Base-by-base conservation (phyloP, 139 green algal species). In the Auxenochlorella protothecoides region DNA sequence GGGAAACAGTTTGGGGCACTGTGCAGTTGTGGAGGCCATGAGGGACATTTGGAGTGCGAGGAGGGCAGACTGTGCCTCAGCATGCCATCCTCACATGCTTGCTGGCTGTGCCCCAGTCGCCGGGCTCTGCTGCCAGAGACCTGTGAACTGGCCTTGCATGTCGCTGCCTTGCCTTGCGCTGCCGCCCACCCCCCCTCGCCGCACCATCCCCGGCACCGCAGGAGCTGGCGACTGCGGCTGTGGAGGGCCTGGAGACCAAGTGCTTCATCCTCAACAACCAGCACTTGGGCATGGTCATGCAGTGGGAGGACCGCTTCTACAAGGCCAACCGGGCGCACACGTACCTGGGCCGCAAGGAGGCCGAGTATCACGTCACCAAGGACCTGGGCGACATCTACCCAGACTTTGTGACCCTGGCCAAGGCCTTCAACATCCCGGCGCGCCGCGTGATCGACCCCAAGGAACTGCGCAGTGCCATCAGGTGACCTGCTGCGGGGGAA, bases 241-340 rank as follows among this genome's bases (percentile, higher is more conserved):
- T 97, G 53, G 93, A 99, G 79, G 82, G 91, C 77, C 83, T 99
- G 68, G 86, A 94, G 60, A 85, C 94, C 55, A 99, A 99, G 88
- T 85, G 93, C 52, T 84, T 99, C 80, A 92, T 99, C 74, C 81
- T 99, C 12, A 99, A 99, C 89, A 99, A 98, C 87, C 94, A 99
- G 87, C 92, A 98, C 81, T 81, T 99, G 74, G 95, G 95, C 75
- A 99, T 99, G 95, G 95, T 99, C 53, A 86, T 98, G 77, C 94
- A 84, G 70, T 99, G 95, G 95, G 95, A 99, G 85, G 95, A 99
- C 78, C 84, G 95, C 66, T 99, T 99, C 83, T 99, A 99, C 89
- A 97, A 98, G 87, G 89, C 88, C 51, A 99, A 99, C 86, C 86
- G 93, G 60, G 95, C 91, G 3, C 95, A 99, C 84, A 99, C 95